phyloP scores from a whole-genome alignment of 306 rosid genomes.

The Potentilla sterilis region DNA sequence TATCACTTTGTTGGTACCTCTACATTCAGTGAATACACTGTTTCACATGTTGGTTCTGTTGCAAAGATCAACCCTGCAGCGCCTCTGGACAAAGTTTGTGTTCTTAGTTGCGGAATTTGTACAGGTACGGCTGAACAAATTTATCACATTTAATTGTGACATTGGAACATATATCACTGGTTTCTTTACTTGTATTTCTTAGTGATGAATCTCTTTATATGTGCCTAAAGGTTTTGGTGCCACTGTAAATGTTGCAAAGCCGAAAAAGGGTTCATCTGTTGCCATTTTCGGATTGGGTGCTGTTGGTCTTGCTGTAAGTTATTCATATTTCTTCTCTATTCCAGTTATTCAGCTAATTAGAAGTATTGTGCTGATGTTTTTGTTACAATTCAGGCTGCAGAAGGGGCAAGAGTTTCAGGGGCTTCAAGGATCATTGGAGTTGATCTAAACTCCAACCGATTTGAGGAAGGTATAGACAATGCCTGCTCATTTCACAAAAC shows the following conservation, averaged over 20 bases:
- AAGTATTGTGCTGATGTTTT: neutral
- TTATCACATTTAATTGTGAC: neutral
- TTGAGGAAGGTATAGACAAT: conserved; percentile 56
- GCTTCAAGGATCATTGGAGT: conserved; percentile 85
- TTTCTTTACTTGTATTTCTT: neutral
- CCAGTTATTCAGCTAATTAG: neutral
- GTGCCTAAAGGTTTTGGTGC: conserved; percentile 74
- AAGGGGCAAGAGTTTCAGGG: conserved; percentile 84
- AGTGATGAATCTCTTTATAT: neutral
- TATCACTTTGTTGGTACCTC: conserved; percentile 88
- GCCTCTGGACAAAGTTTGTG: conserved; percentile 87
- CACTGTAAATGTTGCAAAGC: conserved; percentile 83
- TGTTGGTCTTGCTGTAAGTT: conserved; percentile 87
- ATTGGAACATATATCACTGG: neutral
- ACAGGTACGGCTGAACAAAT: conserved; percentile 50
- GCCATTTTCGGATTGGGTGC: conserved; percentile 91
- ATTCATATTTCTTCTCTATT: neutral
- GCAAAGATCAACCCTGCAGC: conserved; percentile 85
- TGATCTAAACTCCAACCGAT: conserved; percentile 65
- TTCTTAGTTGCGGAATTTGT: conserved; percentile 89
- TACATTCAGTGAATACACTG: conserved; percentile 86
- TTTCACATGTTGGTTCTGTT: conserved; percentile 67
- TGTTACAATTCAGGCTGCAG: conserved; percentile 54
- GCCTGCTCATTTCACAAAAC: neutral
- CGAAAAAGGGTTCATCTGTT: conserved; percentile 70